Percentiles rank a stretch among this genome's conserved stretches.
Evolutionary conservation across 2,329 filamentous ascomycete genomes (phyloP).

Genomic region (Diaporthe sp.): DNA sequence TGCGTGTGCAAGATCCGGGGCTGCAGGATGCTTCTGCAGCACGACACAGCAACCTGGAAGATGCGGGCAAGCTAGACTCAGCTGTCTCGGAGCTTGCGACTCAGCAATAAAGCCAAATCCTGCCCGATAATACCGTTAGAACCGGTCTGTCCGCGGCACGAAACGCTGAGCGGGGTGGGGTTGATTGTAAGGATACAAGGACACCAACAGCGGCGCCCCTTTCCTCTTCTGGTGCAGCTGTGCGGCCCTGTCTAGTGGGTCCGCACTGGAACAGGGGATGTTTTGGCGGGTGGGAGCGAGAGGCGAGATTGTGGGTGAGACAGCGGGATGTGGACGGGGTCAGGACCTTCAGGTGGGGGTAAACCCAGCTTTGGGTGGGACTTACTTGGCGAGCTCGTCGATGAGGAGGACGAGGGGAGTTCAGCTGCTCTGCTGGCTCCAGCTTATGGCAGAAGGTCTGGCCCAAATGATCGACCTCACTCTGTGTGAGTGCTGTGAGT

Average conservation of each 20-base stretch:
- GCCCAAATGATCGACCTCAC: conserved; percentile 4
- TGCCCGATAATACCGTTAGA: conserved; percentile 16
- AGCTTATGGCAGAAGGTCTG: not conserved
- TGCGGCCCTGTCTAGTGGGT: conserved; percentile 29
- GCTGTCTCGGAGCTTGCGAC: conserved; percentile 6
- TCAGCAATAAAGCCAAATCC: conserved; percentile 26
- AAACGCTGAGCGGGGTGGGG: conserved; percentile 30
- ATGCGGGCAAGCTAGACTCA: conserved; percentile 9
- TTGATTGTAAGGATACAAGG: conserved; percentile 15
- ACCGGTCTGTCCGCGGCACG: conserved; percentile 25
- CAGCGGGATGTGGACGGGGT: conserved; percentile 31
- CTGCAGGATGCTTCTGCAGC: conserved; percentile 27
- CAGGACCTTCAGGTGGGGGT: not conserved
- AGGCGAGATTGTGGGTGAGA: conserved; percentile 36
- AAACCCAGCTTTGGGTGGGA: not conserved
- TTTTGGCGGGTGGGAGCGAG: conserved; percentile 31
- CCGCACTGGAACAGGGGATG: conserved; percentile 34
- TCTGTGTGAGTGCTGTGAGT: not conserved
- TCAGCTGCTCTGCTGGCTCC: conserved; percentile 18
- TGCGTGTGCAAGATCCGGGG: conserved; percentile 19
- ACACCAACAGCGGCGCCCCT: conserved; percentile 2
- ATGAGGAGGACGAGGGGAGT: not conserved
- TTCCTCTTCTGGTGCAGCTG: conserved; percentile 33
- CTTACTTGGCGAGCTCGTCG: conserved; percentile 8
- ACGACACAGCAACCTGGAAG: conserved; percentile 19